Base-by-base conservation (phyloP, 441 rosid species). In the Pelargonium myrrhifolium region DNA sequence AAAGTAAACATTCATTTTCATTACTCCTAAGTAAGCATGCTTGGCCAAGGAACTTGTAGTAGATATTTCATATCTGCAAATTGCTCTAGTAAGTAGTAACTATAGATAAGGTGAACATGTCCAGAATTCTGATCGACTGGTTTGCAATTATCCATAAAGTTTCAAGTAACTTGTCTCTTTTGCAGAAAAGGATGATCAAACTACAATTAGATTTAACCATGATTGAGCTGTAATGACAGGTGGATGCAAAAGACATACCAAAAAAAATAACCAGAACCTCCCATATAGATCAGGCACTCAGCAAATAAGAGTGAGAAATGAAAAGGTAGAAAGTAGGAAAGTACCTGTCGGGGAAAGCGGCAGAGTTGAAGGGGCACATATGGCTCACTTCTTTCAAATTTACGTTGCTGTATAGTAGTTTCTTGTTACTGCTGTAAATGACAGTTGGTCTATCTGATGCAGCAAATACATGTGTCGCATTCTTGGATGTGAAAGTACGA, bases 361-460 rank as follows among this genome's bases (percentile, higher is more conserved):
- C 97, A 76, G 98, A 85, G 82, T 91, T 91, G 76, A 93, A 91
- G 71, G 96, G 98, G 76, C 99, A 89, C 99, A 94, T 94, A 70
- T 94, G 89, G 79, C 96, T 89, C 76, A 94, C 99, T 91, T 91
- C 97, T 81, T 91, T 94, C 64, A 91, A 84, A 79, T 91, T 91
- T 62, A 92, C 99, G 75, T 94, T 94, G 85, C 99, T 92, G 77
- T 92, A 94, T 18, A 94, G 86, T 60, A 94, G 87, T 71, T 94
- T 94, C 81, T 91, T 94, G 83, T 92, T 94, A 74, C 99, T 94
- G 82, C 99, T 94, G 78, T 94, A 94, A 76, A 92, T 92, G 58
- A 94, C 99, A 5, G 99, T 92, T 71, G 99, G 98, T 79, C 99
- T 86, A 79, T 94, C 99, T 42, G 99, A 94, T 64, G 98, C 97